Conservation (phyloP, 768 basidiomycete species). For the Boletus subparvulus region DNA sequence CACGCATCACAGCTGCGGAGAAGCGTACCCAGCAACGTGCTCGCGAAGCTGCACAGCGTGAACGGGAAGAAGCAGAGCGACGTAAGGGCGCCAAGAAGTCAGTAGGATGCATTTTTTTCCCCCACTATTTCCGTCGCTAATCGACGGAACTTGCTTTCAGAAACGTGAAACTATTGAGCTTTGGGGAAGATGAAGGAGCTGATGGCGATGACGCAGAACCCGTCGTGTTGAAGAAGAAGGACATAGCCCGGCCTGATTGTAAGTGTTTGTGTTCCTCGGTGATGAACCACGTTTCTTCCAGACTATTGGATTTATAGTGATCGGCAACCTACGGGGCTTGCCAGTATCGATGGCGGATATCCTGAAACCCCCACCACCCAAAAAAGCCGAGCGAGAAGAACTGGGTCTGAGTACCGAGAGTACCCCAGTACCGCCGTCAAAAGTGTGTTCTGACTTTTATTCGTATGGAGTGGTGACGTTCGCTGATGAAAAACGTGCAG, state of each 20-base stretch:
- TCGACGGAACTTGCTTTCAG: slow-evolving; percentile 38
- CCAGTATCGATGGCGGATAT: slow-evolving; percentile 11
- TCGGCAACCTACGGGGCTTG: slow-evolving; percentile 13
- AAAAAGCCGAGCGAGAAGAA: slow-evolving; percentile 3
- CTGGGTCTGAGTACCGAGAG: background rate
- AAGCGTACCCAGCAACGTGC: slow-evolving; percentile 82
- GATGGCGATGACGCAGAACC: slow-evolving; percentile 58
- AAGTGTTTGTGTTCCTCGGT: slow-evolving; percentile 31
- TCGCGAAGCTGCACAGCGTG: slow-evolving; percentile 67
- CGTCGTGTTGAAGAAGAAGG: slow-evolving; percentile 67
- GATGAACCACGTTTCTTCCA: background rate
- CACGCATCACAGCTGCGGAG: slow-evolving; percentile 94
- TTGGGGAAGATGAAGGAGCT: slow-evolving; percentile 69
- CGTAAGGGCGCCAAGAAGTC: slow-evolving; percentile 88
- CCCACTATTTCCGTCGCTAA: background rate
- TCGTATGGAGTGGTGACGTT: background rate
- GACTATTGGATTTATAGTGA: slow-evolving; percentile 20
- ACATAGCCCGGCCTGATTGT: slow-evolving; percentile 84
- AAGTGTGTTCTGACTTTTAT: slow-evolving; percentile 11
- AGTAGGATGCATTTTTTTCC: slow-evolving; percentile 21
- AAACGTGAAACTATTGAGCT: slow-evolving; percentile 87
- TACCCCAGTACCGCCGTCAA: slow-evolving; percentile 7
- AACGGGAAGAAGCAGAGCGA: slow-evolving; percentile 73
- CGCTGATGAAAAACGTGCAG: background rate
- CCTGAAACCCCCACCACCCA: slow-evolving; percentile 1